phyloP scores from a whole-genome alignment of 805 yeast genomes.

The Kodamaea nitidulidarum region DNA sequence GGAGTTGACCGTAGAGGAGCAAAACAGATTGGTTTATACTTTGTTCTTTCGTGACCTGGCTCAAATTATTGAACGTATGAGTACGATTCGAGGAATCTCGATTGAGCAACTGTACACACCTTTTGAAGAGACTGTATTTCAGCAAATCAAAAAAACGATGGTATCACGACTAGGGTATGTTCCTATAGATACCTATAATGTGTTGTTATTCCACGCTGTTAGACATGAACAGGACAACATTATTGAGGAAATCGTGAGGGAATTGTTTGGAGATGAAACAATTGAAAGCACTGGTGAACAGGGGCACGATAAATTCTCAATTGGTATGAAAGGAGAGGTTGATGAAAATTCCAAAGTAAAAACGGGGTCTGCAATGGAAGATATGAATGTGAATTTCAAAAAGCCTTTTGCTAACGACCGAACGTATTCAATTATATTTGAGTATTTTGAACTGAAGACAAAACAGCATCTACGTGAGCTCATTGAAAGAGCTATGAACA shows the following conservation, averaged over 20 bases:
- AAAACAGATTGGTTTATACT: slow-evolving; percentile 23
- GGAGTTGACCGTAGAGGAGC: slow-evolving; percentile 30
- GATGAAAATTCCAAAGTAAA: background rate
- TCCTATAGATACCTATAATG: slow-evolving; percentile 20
- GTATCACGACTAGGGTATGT: slow-evolving; percentile 7
- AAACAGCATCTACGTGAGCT: too few relatives aligned
- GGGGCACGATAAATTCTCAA: background rate
- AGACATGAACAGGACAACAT: slow-evolving; percentile 23
- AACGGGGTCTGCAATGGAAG: too few relatives aligned
- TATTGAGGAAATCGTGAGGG: slow-evolving; percentile 18
- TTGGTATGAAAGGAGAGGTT: background rate
- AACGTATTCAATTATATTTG: background rate
- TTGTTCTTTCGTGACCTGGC: slow-evolving; percentile 30
- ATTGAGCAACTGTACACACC: slow-evolving; percentile 4
- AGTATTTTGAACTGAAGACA: background rate
- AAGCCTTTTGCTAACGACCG: background rate
- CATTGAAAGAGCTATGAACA: too few relatives aligned
- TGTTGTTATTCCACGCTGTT: slow-evolving; percentile 26
- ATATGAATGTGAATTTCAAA: background rate
- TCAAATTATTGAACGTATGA: slow-evolving; percentile 15
- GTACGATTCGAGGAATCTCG: background rate
- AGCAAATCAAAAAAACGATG: slow-evolving; percentile 15
- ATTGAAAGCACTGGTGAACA: background rate
- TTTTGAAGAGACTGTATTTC: slow-evolving; percentile 21
- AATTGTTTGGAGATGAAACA: background rate